Conservation (phyloP, 768 basidiomycete genomes). For the Trametes cingulata region DNA sequence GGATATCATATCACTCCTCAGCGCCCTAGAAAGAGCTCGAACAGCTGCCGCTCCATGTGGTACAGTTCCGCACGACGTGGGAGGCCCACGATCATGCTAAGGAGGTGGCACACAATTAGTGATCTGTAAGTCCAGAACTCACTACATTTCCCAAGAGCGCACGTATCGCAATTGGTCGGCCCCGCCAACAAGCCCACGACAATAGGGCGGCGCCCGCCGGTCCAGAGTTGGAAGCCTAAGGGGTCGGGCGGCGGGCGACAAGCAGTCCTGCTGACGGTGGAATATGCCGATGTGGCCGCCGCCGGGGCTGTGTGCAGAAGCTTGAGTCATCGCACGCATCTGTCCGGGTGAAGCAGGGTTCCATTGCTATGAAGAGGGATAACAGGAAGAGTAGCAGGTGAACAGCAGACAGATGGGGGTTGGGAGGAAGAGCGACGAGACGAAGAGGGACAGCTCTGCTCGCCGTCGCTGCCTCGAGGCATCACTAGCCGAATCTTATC, state of each 20-base stretch:
- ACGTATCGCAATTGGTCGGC: neutral
- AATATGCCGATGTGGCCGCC: neutral
- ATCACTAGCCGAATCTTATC: slow-evolving; percentile 6
- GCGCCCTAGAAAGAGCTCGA: neutral
- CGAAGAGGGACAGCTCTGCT: slow-evolving; percentile 15
- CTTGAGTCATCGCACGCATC: slow-evolving; percentile 9
- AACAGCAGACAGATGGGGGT: slow-evolving; percentile 3
- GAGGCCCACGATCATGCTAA: neutral
- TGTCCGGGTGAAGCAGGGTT: slow-evolving; percentile 7
- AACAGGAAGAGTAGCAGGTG: slow-evolving; percentile 9
- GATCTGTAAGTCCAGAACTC: slow-evolving; percentile 4
- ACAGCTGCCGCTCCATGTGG: neutral
- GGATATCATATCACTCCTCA: neutral
- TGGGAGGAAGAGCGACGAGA: slow-evolving; percentile 9
- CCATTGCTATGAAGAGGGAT: slow-evolving; percentile 1
- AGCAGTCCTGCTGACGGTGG: neutral
- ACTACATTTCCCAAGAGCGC: neutral
- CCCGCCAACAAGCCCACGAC: neutral
- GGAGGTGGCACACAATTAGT: slow-evolving; percentile 9
- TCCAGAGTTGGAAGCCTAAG: neutral
- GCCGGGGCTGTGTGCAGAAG: neutral
- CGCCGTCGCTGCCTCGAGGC: slow-evolving; percentile 18
- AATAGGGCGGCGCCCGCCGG: neutral
- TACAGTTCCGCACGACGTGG: neutral
- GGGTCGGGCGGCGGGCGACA: neutral